Percentiles rank a stretch among this genome's conserved stretches.
These are phyloP conservation scores for Hydrangea macrophylla DNA, from an alignment of 148 eudicot genomes.

Conservation along the genomic window DNA sequence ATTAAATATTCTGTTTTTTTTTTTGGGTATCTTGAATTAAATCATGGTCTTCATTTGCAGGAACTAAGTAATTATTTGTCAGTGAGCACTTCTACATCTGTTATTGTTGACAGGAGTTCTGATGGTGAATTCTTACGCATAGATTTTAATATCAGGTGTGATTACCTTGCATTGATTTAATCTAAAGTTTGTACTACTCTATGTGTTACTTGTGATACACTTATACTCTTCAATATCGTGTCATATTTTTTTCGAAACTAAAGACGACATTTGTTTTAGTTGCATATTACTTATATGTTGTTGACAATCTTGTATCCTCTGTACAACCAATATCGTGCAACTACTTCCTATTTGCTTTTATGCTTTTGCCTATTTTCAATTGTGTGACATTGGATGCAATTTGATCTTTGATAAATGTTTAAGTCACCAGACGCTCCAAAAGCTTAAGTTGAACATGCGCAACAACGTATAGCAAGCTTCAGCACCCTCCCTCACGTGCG, in stretches of 20 bases:
- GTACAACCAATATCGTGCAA: neutral
- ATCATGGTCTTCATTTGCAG: slow-evolving; percentile 39
- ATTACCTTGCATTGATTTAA: neutral
- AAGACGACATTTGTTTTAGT: neutral
- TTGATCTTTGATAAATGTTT: too few relatives aligned
- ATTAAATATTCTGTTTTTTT: slow-evolving; percentile 5
- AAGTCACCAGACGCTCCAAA: too few relatives aligned
- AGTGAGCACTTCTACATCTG: slow-evolving; percentile 70
- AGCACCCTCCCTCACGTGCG: too few relatives aligned
- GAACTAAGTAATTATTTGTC: slow-evolving; percentile 74
- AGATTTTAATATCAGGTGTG: slow-evolving; percentile 81
- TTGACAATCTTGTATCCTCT: neutral
- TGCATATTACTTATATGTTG: neutral
- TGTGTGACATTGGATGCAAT: too few relatives aligned
- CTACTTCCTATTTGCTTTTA: too few relatives aligned
- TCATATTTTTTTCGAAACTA: too few relatives aligned
- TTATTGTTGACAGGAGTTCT: slow-evolving; percentile 81
- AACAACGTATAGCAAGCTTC: too few relatives aligned
- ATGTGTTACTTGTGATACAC: neutral
- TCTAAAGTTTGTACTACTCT: neutral
- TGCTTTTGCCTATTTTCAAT: too few relatives aligned
- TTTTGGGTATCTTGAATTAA: slow-evolving; percentile 10
- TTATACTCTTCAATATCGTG: neutral
- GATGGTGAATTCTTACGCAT: slow-evolving; percentile 84
- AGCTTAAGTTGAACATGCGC: too few relatives aligned